Percentiles rank a stretch among this genome's conserved stretches.
Evolutionary conservation across 148 eudicot species (phyloP).

Genomic region (Chenopodium berlandieri): DNA sequence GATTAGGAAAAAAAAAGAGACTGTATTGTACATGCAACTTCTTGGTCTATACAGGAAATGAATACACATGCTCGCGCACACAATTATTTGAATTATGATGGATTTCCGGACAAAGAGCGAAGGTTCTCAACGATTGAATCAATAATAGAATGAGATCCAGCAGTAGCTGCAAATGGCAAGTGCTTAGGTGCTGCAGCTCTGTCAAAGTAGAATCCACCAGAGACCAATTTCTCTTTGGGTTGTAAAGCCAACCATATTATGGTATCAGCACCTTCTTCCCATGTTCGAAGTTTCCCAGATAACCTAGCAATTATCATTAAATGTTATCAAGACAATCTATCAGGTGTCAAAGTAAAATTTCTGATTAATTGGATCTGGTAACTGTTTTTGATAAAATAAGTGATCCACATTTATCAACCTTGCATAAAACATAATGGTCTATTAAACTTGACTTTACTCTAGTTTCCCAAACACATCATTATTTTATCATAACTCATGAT

Average conservation of each 20-base stretch:
- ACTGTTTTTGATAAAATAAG: neutral
- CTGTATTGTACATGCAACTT: neutral
- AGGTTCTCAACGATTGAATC: constrained; percentile 50
- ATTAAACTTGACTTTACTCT: neutral
- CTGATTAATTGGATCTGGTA: neutral
- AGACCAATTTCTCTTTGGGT: constrained; percentile 60
- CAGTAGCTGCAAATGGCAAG: constrained; percentile 61
- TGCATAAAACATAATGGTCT: neutral
- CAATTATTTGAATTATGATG: constrained; percentile 11
- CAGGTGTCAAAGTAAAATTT: neutral
- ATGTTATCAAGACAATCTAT: neutral
- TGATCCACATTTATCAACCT: neutral
- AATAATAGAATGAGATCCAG: constrained; percentile 60
- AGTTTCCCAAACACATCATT: no score
- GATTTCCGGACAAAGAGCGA: constrained; percentile 40
- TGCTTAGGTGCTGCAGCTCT: constrained; percentile 89
- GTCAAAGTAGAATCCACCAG: constrained; percentile 85
- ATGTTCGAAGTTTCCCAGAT: constrained; percentile 70
- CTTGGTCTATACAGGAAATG: neutral
- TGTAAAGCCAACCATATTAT: constrained; percentile 78
- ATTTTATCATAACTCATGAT: no score
- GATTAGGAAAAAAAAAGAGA: neutral
- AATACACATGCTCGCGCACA: neutral
- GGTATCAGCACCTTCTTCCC: constrained; percentile 91
- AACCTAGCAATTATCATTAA: constrained; percentile 35